Percentiles rank a stretch among this genome's conserved stretches.
phyloP scores from a whole-genome alignment of 176 grass and related monocot species.

The Themeda triandra region DNA sequence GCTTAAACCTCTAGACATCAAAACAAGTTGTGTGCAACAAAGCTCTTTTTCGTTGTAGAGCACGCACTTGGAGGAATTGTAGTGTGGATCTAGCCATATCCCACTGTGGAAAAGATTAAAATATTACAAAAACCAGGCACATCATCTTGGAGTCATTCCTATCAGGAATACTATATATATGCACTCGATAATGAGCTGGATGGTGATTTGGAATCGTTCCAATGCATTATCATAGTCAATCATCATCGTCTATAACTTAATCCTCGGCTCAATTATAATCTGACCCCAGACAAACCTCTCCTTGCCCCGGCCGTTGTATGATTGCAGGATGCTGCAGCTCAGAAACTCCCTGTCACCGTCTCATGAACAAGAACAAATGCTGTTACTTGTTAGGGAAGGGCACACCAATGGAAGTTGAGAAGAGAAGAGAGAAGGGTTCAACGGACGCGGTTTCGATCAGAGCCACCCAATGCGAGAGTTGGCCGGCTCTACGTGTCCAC shows the following conservation, averaged over 20 bases:
- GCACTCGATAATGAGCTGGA: constrained; percentile 29
- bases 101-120: neutral
- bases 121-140: neutral
- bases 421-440: neutral
- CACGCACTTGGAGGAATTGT: neutral
- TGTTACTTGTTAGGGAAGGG: neutral
- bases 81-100: constrained; percentile 14
- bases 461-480: neutral
- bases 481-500: neutral
- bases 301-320: neutral
- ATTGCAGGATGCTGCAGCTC: neutral
- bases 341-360: neutral
- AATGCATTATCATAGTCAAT: neutral
- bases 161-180: too few species aligned
- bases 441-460: constrained; percentile 9
- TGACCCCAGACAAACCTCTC: neutral
- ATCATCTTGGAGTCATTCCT: neutral
- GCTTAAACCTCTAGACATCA: too few species aligned
- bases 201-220: neutral
- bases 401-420: neutral
- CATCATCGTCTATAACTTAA: neutral
- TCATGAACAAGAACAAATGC: neutral
- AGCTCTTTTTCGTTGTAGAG: neutral
- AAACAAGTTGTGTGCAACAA: neutral
- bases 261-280: neutral